A percentile compares a stretch with the other conserved stretches of the same genome.
Evolutionary conservation across 805 yeast species (phyloP).

Genomic region (Pichia californica): DNA sequence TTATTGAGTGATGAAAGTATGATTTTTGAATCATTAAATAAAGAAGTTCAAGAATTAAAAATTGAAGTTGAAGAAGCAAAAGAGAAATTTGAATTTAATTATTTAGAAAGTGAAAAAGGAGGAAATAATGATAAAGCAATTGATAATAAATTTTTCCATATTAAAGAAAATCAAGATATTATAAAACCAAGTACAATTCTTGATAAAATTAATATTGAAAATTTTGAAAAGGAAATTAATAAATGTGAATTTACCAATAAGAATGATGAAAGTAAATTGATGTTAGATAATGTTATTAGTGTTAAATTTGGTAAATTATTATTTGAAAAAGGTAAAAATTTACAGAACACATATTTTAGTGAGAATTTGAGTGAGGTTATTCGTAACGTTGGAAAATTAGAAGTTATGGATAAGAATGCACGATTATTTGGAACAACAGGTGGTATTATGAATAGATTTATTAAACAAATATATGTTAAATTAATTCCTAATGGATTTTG

Average conservation of each 20-base stretch:
- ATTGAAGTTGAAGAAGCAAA: slow-evolving; percentile 19
- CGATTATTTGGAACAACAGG: slow-evolving; percentile 26
- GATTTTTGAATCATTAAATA: slow-evolving; percentile 15
- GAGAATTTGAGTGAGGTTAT: slow-evolving; percentile 22
- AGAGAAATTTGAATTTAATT: slow-evolving; percentile 26
- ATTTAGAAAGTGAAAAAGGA: slow-evolving; percentile 13
- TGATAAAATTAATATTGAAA: slow-evolving; percentile 3
- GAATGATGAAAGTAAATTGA: slow-evolving; percentile 5
- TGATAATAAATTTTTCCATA: slow-evolving; percentile 4
- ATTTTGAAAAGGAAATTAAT: slow-evolving; percentile 10
- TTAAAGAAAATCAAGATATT: background rate
- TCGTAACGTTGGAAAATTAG: slow-evolving; percentile 18
- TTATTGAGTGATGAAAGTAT: slow-evolving; percentile 7
- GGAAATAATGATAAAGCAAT: background rate
- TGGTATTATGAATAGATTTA: slow-evolving; percentile 26
- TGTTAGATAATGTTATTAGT: slow-evolving; percentile 21
- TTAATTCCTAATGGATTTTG: slow-evolving; percentile 29
- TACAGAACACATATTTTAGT: slow-evolving; percentile 19
- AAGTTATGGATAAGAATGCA: slow-evolving; percentile 20
- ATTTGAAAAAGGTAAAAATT: slow-evolving; percentile 9
- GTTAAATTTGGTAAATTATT: slow-evolving; percentile 27
- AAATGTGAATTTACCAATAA: background rate
- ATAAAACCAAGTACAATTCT: background rate
- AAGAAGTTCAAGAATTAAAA: slow-evolving; percentile 17
- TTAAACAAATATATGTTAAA: slow-evolving; percentile 24